Conservation (phyloP, 139 green algal genomes). For the Coelastrella sp. region DNA sequence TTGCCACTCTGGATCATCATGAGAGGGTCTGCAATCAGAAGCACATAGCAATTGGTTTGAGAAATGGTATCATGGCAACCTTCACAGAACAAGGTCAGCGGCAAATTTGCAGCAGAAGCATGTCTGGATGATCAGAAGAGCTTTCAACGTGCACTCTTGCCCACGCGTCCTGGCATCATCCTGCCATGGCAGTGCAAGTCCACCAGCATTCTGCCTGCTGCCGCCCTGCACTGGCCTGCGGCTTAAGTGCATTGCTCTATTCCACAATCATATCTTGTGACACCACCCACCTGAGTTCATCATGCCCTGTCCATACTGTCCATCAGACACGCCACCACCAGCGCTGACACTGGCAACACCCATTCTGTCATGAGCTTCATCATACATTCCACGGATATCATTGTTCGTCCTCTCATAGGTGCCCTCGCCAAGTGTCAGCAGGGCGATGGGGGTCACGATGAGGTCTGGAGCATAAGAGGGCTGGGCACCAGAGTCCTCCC, state of each 20-base stretch:
- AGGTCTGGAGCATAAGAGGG: conserved; percentile 3
- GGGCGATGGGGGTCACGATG: conserved; percentile 13
- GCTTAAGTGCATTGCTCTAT: neutral
- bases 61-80: too few species aligned
- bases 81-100: too few species aligned
- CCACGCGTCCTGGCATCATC: too few species aligned
- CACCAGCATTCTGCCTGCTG: too few species aligned
- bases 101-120: too few species aligned
- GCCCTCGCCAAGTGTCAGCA: conserved; percentile 22
- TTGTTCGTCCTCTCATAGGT: neutral
- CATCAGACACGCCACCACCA: neutral
- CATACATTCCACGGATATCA: neutral
- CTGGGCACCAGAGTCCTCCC: neutral
- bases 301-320: conserved; percentile 38
- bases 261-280: too few species aligned
- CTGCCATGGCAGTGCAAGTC: too few species aligned
- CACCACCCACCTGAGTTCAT: conserved; percentile 32
- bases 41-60: too few species aligned
- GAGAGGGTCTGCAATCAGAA: conserved; percentile 3
- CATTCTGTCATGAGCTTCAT: conserved; percentile 1
- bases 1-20: conserved; percentile 25
- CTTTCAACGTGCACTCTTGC: too few species aligned
- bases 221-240: too few species aligned
- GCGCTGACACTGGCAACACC: neutral
- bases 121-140: too few species aligned